Base-by-base conservation (phyloP, 2,329 filamentous ascomycete genomes). In the Coniella lustricola region DNA sequence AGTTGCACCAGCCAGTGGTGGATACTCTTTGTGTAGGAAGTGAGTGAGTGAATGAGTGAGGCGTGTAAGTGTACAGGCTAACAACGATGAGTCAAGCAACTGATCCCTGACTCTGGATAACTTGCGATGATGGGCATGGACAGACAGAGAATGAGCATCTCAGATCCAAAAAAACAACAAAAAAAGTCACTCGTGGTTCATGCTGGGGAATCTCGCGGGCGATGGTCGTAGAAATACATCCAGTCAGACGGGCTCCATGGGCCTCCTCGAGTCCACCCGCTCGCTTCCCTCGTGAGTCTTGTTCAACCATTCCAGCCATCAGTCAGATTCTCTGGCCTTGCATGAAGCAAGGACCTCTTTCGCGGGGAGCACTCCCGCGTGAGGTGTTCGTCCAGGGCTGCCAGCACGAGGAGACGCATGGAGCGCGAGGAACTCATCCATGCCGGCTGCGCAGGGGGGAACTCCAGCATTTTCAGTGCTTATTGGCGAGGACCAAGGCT, bases 1-100 rank as follows among this genome's bases (percentile, higher is more conserved):
- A 40, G 22, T 32, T 41, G 38, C 46, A 29, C 40, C 29, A 21
- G 41, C 49, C 46, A 50, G 48, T 50, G 49, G 42, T 46, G 50
- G 17, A 21, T 32, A 25, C 40, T 42, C 29, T 17, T 18, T 7
- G 17, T 16, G 22, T 3, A 22, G 25, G 25, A 8, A 29, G n/a
- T 3, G 22, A 31, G 12, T 10, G 12, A 29, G 16, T 17, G 14
- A 31, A 41, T 17, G 8, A 41, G 22, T 39, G 9, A 31, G 16
- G n/a, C 22, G 16, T 4, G 13, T 25, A 5, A 13, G 21, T 40
- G 10, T n/a, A 21, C 22, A 31, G 13, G 22, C n/a, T 18, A 16
- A 29, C 25, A 22, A 21, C 10, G 18, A 31, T 31, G 38, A 40
- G 38, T 25, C 37, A 40, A 40, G 10, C 10, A 10, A 29, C n/a